A percentile compares a stretch with the other conserved stretches of the same genome.
These are phyloP conservation scores for Gracilariopsis chorda DNA, from an alignment of 23 red algal species.

Conservation along the genomic window DNA sequence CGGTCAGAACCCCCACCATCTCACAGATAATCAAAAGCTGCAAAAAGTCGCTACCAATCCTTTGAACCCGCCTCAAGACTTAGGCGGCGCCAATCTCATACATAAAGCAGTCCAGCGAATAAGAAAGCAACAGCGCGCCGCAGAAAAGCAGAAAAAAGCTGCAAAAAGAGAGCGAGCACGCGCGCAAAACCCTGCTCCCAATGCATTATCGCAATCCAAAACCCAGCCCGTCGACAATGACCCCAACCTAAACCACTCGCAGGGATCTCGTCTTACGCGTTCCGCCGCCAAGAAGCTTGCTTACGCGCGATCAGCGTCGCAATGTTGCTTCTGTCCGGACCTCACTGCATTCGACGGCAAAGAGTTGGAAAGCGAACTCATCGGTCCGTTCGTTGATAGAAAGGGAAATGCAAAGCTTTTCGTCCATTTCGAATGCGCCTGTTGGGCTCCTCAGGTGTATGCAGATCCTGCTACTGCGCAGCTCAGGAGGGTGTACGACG, in stretches of 20 bases:
- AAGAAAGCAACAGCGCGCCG: background rate
- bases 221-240: background rate
- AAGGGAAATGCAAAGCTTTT: slow-evolving; percentile 43
- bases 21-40: background rate
- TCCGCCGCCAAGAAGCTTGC: slow-evolving; percentile 14
- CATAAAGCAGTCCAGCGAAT: slow-evolving; percentile 1
- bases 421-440: slow-evolving; percentile 88
- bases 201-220: background rate
- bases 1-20: background rate
- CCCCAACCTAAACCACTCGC: background rate
- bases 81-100: background rate
- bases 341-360: slow-evolving; percentile 24
- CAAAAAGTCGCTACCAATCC: background rate
- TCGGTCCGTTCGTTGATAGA: slow-evolving; percentile 81
- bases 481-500: slow-evolving; percentile 77
- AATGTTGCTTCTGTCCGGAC: slow-evolving; percentile 71
- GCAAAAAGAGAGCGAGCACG: background rate
- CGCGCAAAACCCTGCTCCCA: background rate
- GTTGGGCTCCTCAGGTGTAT: slow-evolving; percentile 91
- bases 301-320: background rate
- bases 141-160: background rate
- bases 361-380: slow-evolving; percentile 66
- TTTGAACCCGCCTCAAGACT: background rate
- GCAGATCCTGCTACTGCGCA: slow-evolving; percentile 47
- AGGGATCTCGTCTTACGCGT: background rate